Evolutionary conservation across 345 rosid genomes (phyloP), one percentile per base, ranked within the genome.

Genomic region (Sisymbrium altissimum): DNA sequence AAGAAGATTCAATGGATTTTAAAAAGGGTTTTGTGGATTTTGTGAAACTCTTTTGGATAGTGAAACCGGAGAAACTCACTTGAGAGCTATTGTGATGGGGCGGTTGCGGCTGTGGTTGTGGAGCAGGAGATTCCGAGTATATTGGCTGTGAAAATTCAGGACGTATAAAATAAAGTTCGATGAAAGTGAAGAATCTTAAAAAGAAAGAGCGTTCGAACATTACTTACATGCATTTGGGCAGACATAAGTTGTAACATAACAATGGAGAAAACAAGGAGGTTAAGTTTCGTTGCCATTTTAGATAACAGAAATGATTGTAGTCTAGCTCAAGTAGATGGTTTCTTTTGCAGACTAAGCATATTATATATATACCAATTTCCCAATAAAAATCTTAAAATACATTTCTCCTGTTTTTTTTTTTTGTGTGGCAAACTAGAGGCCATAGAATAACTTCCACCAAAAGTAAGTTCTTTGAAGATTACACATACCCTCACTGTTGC

Each of bases 191-290:
- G 38, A 63, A 53, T 7, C 18, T 1, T 7, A 10, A 30, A 19
- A 17, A 35, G 8, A 49, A 60, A 39, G 14, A 29, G 29, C 52
- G 49, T 56, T 45, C 21, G 40, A 59, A 46, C 6, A 23, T 23
- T 23, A 67, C 79, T 75, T 75, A 60, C 79, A 75, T 75, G 79
- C 79, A 61, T 60, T 30, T 68, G 68, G 12, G 18, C 54, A 41
- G 41, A 38, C 7, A 69, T 64, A 69, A 76, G 65, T 5, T 68
- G 41, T 15, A 76, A 35, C 41, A 76, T 35, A 45, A 69, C 58
- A 62, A 62, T 68, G 74, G 70, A 76, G 70, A 69, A 62, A 41
- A 60, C 63, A 60, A 41, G 41, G 68, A 53, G 44, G 62, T 23
- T 40, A 33, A 59, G 55, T 18, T 52, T 60, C 3, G 69, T 15